Percentiles rank a stretch among this genome's conserved stretches.
phyloP scores from a whole-genome alignment of 1,284 basidiomycete genomes.

The Apiotrichum sp. region DNA sequence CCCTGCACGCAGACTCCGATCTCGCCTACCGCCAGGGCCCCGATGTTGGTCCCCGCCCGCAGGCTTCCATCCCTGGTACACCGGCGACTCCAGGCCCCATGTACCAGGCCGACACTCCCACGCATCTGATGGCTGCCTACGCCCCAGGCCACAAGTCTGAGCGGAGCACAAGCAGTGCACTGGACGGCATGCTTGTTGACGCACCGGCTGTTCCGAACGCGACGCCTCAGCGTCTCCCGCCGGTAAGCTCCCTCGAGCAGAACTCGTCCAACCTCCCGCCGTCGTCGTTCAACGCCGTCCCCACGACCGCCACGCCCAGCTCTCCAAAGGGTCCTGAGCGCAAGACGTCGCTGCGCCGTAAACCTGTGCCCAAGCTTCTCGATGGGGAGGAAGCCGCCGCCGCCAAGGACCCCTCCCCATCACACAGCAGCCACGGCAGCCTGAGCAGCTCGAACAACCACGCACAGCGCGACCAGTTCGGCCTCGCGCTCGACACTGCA shows the following conservation, averaged over 20 bases:
- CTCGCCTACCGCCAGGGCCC: neutral
- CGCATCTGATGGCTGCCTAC: neutral
- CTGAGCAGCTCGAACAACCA: neutral
- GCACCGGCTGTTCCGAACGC: neutral
- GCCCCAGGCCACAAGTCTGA: neutral
- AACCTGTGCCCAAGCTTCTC: conserved; percentile 16
- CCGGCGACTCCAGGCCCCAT: neutral
- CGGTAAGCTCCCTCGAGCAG: too few species aligned
- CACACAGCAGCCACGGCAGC: neutral
- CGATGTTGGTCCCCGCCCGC: neutral
- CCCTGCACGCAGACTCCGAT: too few species aligned
- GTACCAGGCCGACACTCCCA: neutral
- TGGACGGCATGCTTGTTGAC: neutral
- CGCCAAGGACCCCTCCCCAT: neutral
- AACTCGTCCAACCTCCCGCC: neutral
- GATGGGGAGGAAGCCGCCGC: neutral
- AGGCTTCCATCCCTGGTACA: neutral
- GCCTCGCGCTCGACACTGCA: conserved; percentile 6
- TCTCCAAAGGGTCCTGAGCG: conserved; percentile 3
- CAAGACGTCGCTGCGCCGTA: conserved; percentile 16
- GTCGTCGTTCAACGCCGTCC: neutral
- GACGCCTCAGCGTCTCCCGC: too few species aligned
- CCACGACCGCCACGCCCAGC: neutral
- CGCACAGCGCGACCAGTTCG: conserved; percentile 2
- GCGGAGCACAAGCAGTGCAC: neutral